Base-by-base conservation (phyloP, 2,329 filamentous ascomycete species). In the Dichotomopilus funicola region DNA sequence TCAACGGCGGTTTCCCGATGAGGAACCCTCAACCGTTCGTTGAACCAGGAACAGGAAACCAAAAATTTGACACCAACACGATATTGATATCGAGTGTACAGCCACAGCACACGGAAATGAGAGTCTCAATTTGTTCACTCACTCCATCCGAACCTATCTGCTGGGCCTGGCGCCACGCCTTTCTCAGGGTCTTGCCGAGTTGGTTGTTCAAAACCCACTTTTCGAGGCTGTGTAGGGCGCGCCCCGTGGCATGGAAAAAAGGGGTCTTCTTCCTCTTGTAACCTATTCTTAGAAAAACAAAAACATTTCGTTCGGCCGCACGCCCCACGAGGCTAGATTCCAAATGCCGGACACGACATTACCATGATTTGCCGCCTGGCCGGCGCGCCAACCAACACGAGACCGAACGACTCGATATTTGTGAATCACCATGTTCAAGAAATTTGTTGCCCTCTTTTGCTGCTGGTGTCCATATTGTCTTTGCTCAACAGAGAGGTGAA, bases 211-310 rank as follows among this genome's bases (percentile, higher is more conserved):
- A 33, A 49, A 34, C 54, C 56, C 59, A 53, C 53, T 59, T 57
- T 56, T 61, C 57, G 59, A 41, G 59, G 59, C 59, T 61, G 59
- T 61, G 56, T 56, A 55, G 43, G 34, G 6, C 31, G 35, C 34
- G 19, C 19, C 19, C 19, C 19, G 19, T 27, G 19, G 19, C 19
- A 27, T 27, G 44, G 19, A 42, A 45, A n/a, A 50, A 53, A 48
- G 42, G 45, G 52, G 49, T 34, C n/a, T 33, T 49, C 49, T 47
- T 19, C 19, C 41, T 50, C 54, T 53, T 49, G 48, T 41, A 40
- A 6, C 38, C 59, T 61, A 61, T 61, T 61, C 56, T 61, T 61
- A 59, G 59, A 55, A 46, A 27, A 27, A 27, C 19, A 27, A 27
- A 27, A 27, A 27, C 19, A 27, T 27, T 27, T 27, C 19, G 6